These are phyloP conservation scores for Ceratocystis eucalypticola DNA, from an alignment of 2,329 filamentous ascomycete genomes.

Conservation along the genomic window DNA sequence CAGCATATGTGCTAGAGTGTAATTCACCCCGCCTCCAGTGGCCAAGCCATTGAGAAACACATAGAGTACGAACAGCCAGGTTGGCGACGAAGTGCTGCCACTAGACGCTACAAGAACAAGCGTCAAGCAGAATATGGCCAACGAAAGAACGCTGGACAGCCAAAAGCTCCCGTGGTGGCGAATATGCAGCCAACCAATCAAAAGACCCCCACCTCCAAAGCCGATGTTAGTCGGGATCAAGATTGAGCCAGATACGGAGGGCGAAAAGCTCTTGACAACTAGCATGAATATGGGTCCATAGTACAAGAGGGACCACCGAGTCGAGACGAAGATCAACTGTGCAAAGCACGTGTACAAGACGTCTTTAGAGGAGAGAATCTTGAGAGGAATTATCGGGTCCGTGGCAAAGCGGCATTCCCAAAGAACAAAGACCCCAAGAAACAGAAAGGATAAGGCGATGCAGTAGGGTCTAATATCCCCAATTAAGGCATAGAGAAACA, in stretches of 20 bases:
- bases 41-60: slow-evolving; percentile 59
- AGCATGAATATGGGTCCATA: slow-evolving; percentile 71
- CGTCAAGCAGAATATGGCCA: slow-evolving; percentile 47
- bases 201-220: slow-evolving; percentile 59
- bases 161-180: slow-evolving; percentile 62
- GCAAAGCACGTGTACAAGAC: slow-evolving; percentile 60
- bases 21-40: slow-evolving; percentile 63
- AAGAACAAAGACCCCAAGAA: slow-evolving; percentile 41
- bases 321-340: slow-evolving; percentile 66
- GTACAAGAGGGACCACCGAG: slow-evolving; percentile 68
- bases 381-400: slow-evolving; percentile 63
- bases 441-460: slow-evolving; percentile 43
- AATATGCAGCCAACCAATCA: slow-evolving; percentile 65
- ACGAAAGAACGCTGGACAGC: slow-evolving; percentile 44
- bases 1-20: slow-evolving; percentile 66
- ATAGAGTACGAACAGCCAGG: slow-evolving; percentile 41
- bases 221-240: slow-evolving; percentile 71
- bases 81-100: slow-evolving; percentile 38
- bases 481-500: slow-evolving; percentile 60
- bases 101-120: slow-evolving; percentile 43
- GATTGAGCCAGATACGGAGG: slow-evolving; percentile 58
- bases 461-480: slow-evolving; percentile 46
- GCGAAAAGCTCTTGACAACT: slow-evolving; percentile 55
- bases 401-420: slow-evolving; percentile 50
- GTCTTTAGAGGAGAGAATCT: slow-evolving; percentile 54